A percentile compares a stretch with the other conserved stretches of the same genome.
Evolutionary conservation across 306 rosid genomes (phyloP).

Genomic region (Prunus fruticosa): DNA sequence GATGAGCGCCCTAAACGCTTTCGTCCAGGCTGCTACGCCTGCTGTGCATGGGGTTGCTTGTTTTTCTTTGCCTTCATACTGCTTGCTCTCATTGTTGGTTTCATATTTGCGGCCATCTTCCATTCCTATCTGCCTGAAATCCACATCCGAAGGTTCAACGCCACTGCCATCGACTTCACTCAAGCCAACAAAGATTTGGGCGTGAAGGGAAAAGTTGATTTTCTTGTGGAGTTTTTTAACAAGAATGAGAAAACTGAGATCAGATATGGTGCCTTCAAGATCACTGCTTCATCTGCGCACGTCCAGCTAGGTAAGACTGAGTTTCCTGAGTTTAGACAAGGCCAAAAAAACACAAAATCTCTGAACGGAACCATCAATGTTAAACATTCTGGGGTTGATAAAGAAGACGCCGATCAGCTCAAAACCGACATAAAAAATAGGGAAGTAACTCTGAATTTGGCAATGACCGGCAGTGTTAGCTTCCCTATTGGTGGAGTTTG

Average conservation of each 20-base stretch:
- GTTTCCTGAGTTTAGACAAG: conserved; percentile 27
- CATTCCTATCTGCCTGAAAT: conserved; percentile 41
- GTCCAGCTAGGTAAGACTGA: conserved; percentile 17
- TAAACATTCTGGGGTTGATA: conserved; percentile 1
- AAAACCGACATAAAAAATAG: conserved; percentile 12
- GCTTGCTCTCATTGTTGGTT: conserved; percentile 22
- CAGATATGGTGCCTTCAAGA: conserved; percentile 21
- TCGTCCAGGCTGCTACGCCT: conserved; percentile 19
- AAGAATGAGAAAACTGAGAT: conserved; percentile 35
- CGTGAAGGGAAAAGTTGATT: not conserved
- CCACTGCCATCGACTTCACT: conserved; percentile 24
- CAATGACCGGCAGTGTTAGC: conserved; percentile 28
- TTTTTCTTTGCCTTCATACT: conserved; percentile 14
- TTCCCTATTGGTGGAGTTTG: conserved; percentile 21
- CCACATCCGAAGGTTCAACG: conserved; percentile 15
- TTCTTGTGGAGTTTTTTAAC: conserved; percentile 34
- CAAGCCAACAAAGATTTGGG: not conserved
- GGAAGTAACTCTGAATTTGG: conserved; percentile 33
- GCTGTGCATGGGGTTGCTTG: conserved; percentile 43
- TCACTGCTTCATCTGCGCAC: conserved; percentile 7
- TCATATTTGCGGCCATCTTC: conserved; percentile 35
- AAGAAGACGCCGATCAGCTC: conserved; percentile 15
- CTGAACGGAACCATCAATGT: conserved; percentile 19
- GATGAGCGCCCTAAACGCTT: not conserved
- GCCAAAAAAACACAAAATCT: conserved; percentile 20